Evolutionary conservation across 108 stramenopile species (phyloP), one percentile per base, ranked within the genome.

Genomic region (Cyclotella distinguenda): DNA sequence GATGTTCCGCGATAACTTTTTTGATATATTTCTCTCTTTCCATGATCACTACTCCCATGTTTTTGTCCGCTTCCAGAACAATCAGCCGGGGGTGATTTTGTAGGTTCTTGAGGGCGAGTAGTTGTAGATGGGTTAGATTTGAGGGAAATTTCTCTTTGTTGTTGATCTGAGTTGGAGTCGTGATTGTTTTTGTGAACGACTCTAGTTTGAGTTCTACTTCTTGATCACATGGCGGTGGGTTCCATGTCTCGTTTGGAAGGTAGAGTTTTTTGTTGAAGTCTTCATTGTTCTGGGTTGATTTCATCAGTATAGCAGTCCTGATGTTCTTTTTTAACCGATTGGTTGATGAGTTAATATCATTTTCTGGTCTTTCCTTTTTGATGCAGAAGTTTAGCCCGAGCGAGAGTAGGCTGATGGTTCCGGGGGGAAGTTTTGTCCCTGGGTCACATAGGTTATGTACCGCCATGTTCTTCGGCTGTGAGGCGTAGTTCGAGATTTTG

Each of bases 331-430:
- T 2, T 2, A 52, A 28, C 31, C 8, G 26, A 1, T 52, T 7
- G 2, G 31, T 1, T 28, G 27, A 1, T 22, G 30, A 32, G 1
- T 31, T 9, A 11, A 30, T 25, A 11, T 52, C 31, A 16, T 52
- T 52, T 25, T 27, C 9, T 1, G 27, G 50, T 31, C 27, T 22
- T 4, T 27, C 15, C 8, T 27, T 30, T 52, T 27, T n/a, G 11
- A 52, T 28, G 27, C 50, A 52, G 7, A 52, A 52, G 30, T 52
- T 52, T 10, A 52, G 50, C 1, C 50, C 50, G 2, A 31, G 3
- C 30, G 27, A 30, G 11, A 52, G 50, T 10, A 52, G 50, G 5
- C 30, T 32, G 1, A 31, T 28, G 2, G 50, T 30, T 0, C 50
- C 50, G 4, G 26, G 26, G 27, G 50, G 50, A 13, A 52, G 27